Evolutionary conservation across 257 asterid genomes (phyloP), one percentile per base, ranked within the genome.

Genomic region (Echites panduratus): DNA sequence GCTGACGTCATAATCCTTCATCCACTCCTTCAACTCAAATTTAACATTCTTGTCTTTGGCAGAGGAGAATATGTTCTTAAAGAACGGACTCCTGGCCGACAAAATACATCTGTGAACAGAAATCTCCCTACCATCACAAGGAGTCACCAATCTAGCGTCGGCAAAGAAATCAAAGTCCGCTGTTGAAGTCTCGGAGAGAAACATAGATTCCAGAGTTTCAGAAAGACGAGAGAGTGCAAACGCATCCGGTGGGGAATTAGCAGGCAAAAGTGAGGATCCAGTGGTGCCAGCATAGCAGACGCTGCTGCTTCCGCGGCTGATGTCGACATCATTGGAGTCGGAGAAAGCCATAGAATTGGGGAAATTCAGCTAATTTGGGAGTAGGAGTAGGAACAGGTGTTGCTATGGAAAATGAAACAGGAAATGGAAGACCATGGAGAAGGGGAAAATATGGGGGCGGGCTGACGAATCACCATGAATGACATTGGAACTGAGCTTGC

Each of bases 41-140:
- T 83, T 87, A 76, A 77, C 57, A 66, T 24, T 32, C 54, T 68
- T 81, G 71, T 73, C 83, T 72, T 84, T 87, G 62, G 77, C 75
- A 26, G 56, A 70, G 62, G 75, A 59, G 71, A 94, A 91, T 24
- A 89, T 65, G 50, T 73, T 82, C 85, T 32, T 89, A 59, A 94
- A 94, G 67, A 80, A 94, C 5, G 79, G 77, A 82, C 96, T 94
- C 85, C 96, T 82, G 32, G 95, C 88, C 61, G 96, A 87, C 68
- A 94, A 68, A 62, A 94, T 83, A 78, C 97, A 94, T 48, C 98
- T 85, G 83, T 94, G 96, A 24, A 89, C 96, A 22, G 93, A 86
- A 69, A 91, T 84, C 77, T 91, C 91, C 86, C 75, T 80, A n/a
- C 96, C 88, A 63, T 88, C 77, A 12, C 83, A 74, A 2, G 83